Evolutionary conservation across 148 eudicot species (phyloP), one percentile per base, ranked within the genome.

Genomic region (Heliosperma pusillum): DNA sequence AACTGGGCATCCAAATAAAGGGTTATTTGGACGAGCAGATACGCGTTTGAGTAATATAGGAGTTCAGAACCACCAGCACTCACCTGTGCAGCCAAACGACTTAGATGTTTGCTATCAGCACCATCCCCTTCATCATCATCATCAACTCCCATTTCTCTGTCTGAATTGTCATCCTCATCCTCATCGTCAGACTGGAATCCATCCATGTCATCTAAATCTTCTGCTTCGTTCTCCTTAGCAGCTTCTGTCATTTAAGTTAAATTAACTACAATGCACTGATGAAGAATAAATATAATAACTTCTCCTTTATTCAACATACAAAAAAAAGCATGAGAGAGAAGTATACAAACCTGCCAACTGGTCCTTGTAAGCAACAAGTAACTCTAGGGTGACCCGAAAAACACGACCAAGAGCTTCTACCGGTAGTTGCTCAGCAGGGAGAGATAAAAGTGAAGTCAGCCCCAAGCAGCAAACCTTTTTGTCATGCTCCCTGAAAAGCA

Each of bases 391-490:
- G 71, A 93, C 90, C 83, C 87, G 82, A 72, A 95, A 95, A 79
- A 95, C 76, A 81, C 99, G 99, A 55, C 92, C 92, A 30, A 92
- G 80, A 44, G 99, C 97, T 60, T 95, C 99, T 40, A 78, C 84
- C 50, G 97, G 97, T 77, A 95, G 81, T 84, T 89, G 99, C 26
- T 87, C 97, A 50, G 85, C 84, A 77, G 97, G 94, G 83, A 92
- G 96, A 64, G 92, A 83, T 70, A 95, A 84, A 81, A 95, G 78
- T 0, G 97, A 89, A 59, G 86, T 95, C 84, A 95, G 85, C 73
- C 99, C 99, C 92, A 95, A 86, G 76, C 97, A 95, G 85, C 99
- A 95, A 22, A 95, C 94, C 74, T 95, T 95, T 81, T 95, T 95
- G 77, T 92, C 97, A 76, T 95, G 96, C 80, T 90, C 97, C 80